Percentiles rank a stretch among this genome's conserved stretches.
These are phyloP conservation scores for Anthracocystis walkeri DNA, from an alignment of 1,284 basidiomycete genomes.

Conservation along the genomic window DNA sequence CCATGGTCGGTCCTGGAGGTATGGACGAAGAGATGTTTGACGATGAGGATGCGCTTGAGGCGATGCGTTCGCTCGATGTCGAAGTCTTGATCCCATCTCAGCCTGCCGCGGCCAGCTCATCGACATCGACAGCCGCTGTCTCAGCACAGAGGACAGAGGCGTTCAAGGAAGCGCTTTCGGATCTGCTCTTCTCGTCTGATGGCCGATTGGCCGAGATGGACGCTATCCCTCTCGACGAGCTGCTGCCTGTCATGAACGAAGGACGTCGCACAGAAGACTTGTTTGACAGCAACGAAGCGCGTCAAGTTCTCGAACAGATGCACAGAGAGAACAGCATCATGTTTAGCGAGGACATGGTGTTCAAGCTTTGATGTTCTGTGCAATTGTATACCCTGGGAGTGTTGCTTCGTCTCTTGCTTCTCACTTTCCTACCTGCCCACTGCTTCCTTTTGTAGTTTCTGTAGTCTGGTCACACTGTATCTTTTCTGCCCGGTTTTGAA, in stretches of 20 bases:
- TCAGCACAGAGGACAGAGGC: constrained; percentile 38
- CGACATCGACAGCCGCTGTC: constrained; percentile 9
- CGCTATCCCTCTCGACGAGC: constrained; percentile 77
- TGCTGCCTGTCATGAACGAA: constrained; percentile 83
- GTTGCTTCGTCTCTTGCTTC: not conserved
- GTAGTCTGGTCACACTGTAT: no score
- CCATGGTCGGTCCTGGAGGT: constrained; percentile 42
- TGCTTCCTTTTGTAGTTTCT: not conserved
- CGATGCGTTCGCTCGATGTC: constrained; percentile 57
- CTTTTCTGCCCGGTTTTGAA: no score
- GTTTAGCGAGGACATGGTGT: constrained; percentile 72
- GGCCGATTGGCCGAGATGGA: constrained; percentile 73
- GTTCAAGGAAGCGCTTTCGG: constrained; percentile 76
- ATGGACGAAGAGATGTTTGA: constrained; percentile 46
- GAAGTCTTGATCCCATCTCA: constrained; percentile 30
- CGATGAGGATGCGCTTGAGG: constrained; percentile 52
- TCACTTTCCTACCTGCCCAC: no score
- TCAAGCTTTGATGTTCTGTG: constrained; percentile 34
- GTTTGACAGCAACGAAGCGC: constrained; percentile 84
- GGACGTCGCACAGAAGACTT: constrained; percentile 78
- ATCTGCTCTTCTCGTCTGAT: constrained; percentile 72
- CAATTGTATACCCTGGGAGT: constrained; percentile 21
- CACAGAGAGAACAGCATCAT: constrained; percentile 85
- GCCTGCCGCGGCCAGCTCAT: constrained; percentile 19
- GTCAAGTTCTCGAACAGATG: constrained; percentile 75